Conservation (phyloP, 1,139 yeast genomes). For the Lodderomyces margitis region DNA sequence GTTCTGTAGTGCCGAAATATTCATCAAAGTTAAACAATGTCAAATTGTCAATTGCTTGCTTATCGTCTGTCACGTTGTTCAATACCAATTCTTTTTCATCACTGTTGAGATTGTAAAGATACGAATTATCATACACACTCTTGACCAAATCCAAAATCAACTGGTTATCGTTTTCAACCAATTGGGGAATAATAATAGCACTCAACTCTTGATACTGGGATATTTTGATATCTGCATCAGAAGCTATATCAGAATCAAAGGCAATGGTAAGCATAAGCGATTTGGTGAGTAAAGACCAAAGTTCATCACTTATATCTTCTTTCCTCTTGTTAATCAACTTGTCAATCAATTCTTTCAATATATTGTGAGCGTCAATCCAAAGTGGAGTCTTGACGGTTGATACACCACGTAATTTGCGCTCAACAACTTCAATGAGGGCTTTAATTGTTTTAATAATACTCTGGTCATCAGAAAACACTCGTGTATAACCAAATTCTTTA, state of each 20-base stretch:
- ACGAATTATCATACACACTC: conserved; percentile 32
- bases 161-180: conserved; percentile 20
- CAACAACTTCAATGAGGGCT: conserved; percentile 26
- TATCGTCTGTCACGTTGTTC: conserved; percentile 11
- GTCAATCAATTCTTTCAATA: conserved; percentile 25
- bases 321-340: conserved; percentile 18
- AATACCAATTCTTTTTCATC: conserved; percentile 10
- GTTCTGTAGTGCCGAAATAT: conserved; percentile 35
- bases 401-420: conserved; percentile 37
- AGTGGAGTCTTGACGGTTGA: conserved; percentile 22
- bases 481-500: conserved; percentile 26
- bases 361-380: conserved; percentile 44
- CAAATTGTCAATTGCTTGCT: conserved; percentile 18
- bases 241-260: conserved; percentile 9
- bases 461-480: conserved; percentile 42
- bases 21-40: conserved; percentile 25
- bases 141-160: conserved; percentile 44
- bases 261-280: conserved; percentile 42
- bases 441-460: conserved; percentile 33
- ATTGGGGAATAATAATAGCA: conserved; percentile 38
- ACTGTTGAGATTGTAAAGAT: conserved; percentile 32
- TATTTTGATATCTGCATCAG: conserved; percentile 49
- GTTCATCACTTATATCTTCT: conserved; percentile 22
- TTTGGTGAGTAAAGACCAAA: conserved; percentile 48
- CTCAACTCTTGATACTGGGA: conserved; percentile 45